Conservation (phyloP, 352 stramenopile genomes). For the Pythium phragmiticola region DNA sequence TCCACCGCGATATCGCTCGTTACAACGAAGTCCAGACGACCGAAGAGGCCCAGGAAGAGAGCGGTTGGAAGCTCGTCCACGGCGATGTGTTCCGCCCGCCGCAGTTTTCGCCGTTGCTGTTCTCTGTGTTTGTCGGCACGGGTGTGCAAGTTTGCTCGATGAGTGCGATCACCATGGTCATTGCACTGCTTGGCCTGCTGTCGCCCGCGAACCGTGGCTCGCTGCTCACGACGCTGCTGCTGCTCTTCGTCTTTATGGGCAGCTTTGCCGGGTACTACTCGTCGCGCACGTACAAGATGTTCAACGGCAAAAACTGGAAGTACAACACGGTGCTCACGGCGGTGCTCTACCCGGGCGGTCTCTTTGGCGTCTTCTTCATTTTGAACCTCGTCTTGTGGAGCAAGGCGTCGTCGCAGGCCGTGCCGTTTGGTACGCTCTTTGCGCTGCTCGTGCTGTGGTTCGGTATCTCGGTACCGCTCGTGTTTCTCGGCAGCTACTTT, state of each 20-base stretch:
- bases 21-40: constrained; percentile 96
- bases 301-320: constrained; percentile 97
- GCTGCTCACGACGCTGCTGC: constrained; percentile 94
- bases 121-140: constrained; percentile 94
- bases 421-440: constrained; percentile 97
- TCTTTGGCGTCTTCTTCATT: constrained; percentile 95
- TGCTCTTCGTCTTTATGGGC: constrained; percentile 98
- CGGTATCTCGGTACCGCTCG: constrained; percentile 96
- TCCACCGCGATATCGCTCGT: constrained; percentile 97
- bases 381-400: constrained; percentile 96
- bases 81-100: constrained; percentile 99
- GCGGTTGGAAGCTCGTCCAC: constrained; percentile 96
- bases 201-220: constrained; percentile 97
- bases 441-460: constrained; percentile 98
- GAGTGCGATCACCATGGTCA: constrained; percentile 94
- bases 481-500: constrained; percentile 98
- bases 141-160: constrained; percentile 96
- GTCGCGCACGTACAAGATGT: constrained; percentile 98
- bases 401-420: constrained; percentile 83
- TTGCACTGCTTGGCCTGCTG: constrained; percentile 93
- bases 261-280: constrained; percentile 96
- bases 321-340: constrained; percentile 95
- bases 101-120: constrained; percentile 90
- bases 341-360: constrained; percentile 91
- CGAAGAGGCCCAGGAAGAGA: constrained; percentile 95